Base-by-base conservation (phyloP, 441 rosid species). In the Adansonia rubrostipa region DNA sequence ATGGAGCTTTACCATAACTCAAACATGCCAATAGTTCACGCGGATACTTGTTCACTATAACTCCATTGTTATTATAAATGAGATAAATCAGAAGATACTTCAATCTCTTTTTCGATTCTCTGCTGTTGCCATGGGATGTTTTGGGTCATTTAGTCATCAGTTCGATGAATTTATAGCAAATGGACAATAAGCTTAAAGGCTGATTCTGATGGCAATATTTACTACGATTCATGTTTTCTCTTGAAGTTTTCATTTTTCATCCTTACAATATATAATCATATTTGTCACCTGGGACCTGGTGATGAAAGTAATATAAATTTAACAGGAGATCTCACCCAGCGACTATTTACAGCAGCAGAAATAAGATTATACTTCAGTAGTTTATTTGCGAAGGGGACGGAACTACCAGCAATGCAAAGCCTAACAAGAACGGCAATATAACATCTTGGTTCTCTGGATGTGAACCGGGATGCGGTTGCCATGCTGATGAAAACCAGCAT, bases 401-500 rank as follows among this genome's bases (percentile, higher is more conserved):
- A 53, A 73, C 78, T 48, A 58, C 73, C 68, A 84, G 74, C 78
- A 84, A 84, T 75, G 76, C 87, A 77, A 81, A 64, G 22, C 89
- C 90, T 54, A 88, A 89, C 82, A 81, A 80, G 61, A 91, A 89
- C 77, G 89, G 94, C 79, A 91, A 91, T 78, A 79, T 88, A 79
- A 82, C 83, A 48, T 82, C 87, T 67, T 91, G 94, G 94, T 80
- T 78, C 28, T 33, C 86, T 1, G 92, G 94, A 72, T 89, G 94
- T 65, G 94, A 91, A 70, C 94, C 92, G 6, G 92, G 94, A 57
- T 91, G 94, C 92, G 89, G 88, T 79, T 91, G 94, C 78, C 73
- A 65, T 22, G 84, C 86, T 19, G 83, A 28, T 24, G 71, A 82
- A 28, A 71, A 75, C n/a, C 66, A 84, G 74, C 71, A 45, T 0